phyloP scores from a whole-genome alignment of 768 basidiomycete genomes.

The Tremella mesenterica region DNA sequence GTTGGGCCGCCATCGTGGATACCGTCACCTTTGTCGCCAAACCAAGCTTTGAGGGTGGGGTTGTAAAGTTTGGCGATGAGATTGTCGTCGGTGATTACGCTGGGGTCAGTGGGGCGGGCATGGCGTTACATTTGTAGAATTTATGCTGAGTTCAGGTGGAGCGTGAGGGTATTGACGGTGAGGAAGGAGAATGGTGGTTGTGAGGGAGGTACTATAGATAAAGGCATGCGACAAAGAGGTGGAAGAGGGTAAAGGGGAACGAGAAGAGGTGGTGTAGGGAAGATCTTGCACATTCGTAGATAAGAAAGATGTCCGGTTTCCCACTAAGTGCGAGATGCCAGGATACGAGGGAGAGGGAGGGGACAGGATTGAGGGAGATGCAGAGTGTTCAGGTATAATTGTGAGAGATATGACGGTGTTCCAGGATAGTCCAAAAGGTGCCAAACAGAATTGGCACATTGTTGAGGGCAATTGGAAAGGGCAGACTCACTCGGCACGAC shows the following conservation, averaged over 20 bases:
- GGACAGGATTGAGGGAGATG: no score
- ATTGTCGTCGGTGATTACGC: constrained; percentile 49
- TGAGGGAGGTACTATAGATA: neutral
- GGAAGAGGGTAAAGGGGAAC: constrained; percentile 13
- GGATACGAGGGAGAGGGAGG: no score
- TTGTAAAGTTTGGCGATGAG: constrained; percentile 36
- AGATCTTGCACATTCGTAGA: no score
- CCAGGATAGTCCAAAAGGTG: no score
- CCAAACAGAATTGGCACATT: constrained; percentile 18
- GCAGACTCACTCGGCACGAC: constrained; percentile 56
- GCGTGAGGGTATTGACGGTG: constrained; percentile 4
- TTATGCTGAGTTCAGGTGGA: neutral
- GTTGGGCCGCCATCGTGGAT: constrained; percentile 68
- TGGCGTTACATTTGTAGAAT: neutral
- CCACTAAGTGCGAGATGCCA: no score
- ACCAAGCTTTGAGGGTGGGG: constrained; percentile 55
- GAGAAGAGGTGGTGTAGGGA: constrained; percentile 49
- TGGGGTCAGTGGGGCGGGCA: neutral
- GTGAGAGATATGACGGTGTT: no score
- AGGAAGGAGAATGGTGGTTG: neutral
- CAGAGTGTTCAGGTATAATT: no score
- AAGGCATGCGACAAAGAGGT: neutral
- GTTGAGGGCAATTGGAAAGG: constrained; percentile 55
- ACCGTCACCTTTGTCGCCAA: constrained; percentile 77
- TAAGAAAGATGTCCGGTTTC: no score